Evolutionary conservation across 1,139 yeast species (phyloP).

Genomic region (Groenewaldozyma auringiensis): DNA sequence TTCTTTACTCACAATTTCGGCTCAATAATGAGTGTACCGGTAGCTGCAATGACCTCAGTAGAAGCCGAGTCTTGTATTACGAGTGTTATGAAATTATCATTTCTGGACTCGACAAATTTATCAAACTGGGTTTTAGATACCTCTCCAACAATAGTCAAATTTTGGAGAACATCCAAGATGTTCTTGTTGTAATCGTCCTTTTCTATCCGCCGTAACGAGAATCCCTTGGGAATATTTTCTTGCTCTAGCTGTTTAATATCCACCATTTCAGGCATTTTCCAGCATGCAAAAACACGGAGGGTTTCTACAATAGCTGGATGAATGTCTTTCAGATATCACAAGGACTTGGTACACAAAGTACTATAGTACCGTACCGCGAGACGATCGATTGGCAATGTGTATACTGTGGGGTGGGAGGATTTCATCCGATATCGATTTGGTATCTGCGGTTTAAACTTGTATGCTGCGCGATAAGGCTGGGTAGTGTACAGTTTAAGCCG

Average conservation of each 20-base stretch:
- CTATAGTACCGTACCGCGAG: too few species aligned
- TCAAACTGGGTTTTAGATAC: slow-evolving; percentile 36
- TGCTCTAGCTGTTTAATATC: slow-evolving; percentile 1
- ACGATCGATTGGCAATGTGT: too few species aligned
- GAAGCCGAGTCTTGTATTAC: slow-evolving; percentile 36
- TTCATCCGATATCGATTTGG: too few species aligned
- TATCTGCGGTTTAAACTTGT: too few species aligned
- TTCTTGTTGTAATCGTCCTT: slow-evolving; percentile 38
- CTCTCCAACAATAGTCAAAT: slow-evolving; percentile 51
- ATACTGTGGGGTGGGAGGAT: too few species aligned
- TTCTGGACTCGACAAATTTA: slow-evolving; percentile 36
- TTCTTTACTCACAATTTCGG: slow-evolving; percentile 29
- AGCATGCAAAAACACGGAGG: too few species aligned
- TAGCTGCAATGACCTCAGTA: slow-evolving; percentile 26
- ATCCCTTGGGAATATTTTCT: slow-evolving; percentile 39
- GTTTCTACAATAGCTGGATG: too few species aligned
- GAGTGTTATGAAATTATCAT: slow-evolving; percentile 2
- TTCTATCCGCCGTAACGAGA: slow-evolving; percentile 40
- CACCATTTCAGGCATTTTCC: not conserved
- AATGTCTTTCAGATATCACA: too few species aligned
- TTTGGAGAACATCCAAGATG: slow-evolving; percentile 41
- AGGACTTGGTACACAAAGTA: not conserved
- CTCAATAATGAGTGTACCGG: slow-evolving; percentile 41
- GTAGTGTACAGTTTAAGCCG: too few species aligned
- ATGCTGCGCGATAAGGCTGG: too few species aligned